phyloP scores from a whole-genome alignment of 2,329 filamentous ascomycete species.

The Metarhizium humberi region DNA sequence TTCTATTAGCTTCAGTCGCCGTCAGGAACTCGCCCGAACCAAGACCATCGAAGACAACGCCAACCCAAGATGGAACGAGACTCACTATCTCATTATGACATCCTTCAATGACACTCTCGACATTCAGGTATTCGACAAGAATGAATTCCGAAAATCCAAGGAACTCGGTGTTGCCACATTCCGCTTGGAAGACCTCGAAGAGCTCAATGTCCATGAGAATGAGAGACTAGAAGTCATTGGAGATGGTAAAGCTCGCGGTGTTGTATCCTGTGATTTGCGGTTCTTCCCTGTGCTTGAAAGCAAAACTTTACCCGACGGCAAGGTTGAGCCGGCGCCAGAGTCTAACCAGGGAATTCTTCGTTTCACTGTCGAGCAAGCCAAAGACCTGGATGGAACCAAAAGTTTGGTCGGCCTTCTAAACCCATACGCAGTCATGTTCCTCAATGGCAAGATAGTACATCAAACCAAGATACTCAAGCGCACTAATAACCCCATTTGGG shows the following conservation, averaged over 20 bases:
- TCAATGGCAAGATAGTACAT: slow-evolving; percentile 89
- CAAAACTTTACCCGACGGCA: slow-evolving; percentile 65
- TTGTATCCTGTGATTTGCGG: slow-evolving; percentile 71
- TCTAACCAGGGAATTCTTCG: slow-evolving; percentile 89
- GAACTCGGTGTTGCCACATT: slow-evolving; percentile 85
- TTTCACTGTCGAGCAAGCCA: slow-evolving; percentile 91
- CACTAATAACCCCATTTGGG: slow-evolving; percentile 95
- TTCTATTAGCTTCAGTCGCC: slow-evolving; percentile 73
- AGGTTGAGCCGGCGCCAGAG: slow-evolving; percentile 70
- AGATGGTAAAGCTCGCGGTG: slow-evolving; percentile 75
- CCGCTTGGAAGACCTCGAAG: slow-evolving; percentile 70
- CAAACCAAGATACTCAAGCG: slow-evolving; percentile 88
- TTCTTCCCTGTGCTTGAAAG: slow-evolving; percentile 90
- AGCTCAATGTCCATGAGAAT: slow-evolving; percentile 70
- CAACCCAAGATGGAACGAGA: slow-evolving; percentile 93
- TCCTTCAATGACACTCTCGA: slow-evolving; percentile 84
- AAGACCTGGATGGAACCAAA: slow-evolving; percentile 88
- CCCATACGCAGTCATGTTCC: slow-evolving; percentile 77
- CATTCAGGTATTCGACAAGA: slow-evolving; percentile 81
- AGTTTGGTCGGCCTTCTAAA: slow-evolving; percentile 85
- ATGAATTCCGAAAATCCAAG: slow-evolving; percentile 94
- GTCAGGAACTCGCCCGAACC: slow-evolving; percentile 73
- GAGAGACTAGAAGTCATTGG: slow-evolving; percentile 74
- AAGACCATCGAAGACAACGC: slow-evolving; percentile 78
- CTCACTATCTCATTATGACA: slow-evolving; percentile 88